Percentiles rank a stretch among this genome's conserved stretches.
Evolutionary conservation across 2,329 filamentous ascomycete genomes (phyloP).

Genomic region (Huntiella decipiens): DNA sequence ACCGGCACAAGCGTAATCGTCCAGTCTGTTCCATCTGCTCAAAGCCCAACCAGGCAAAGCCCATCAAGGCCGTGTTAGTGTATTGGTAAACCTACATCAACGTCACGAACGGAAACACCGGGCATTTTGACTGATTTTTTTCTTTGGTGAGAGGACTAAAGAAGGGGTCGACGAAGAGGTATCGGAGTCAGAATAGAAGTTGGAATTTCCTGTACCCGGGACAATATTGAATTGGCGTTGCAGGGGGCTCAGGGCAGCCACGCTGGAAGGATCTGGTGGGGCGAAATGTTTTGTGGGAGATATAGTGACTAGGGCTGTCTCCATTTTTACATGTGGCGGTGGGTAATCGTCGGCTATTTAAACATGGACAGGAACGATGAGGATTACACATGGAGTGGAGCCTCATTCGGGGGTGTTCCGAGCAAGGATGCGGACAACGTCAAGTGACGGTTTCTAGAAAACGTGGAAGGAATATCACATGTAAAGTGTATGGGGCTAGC

Average conservation of each 20-base stretch:
- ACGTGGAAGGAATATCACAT: no score
- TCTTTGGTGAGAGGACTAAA: slow-evolving; percentile 14
- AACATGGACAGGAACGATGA: no score
- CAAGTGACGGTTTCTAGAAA: neutral
- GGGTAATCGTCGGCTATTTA: slow-evolving; percentile 2
- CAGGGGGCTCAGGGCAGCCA: no score
- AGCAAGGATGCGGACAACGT: neutral
- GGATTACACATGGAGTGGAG: no score
- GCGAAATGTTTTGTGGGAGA: neutral
- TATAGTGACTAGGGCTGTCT: slow-evolving; percentile 7
- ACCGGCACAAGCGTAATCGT: no score
- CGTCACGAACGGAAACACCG: slow-evolving; percentile 66
- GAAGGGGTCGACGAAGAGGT: slow-evolving; percentile 6
- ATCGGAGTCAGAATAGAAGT: slow-evolving; percentile 1
- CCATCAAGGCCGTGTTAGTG: no score
- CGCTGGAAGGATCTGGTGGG: slow-evolving; percentile 2
- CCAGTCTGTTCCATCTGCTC: no score
- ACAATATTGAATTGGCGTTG: no score
- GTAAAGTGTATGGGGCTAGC: no score
- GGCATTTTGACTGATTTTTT: slow-evolving; percentile 49
- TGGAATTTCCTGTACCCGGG: neutral
- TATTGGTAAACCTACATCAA: slow-evolving; percentile 45
- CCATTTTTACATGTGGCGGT: neutral
- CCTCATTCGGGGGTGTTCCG: no score
- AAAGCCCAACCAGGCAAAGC: no score